A percentile compares a stretch with the other conserved stretches of the same genome.
phyloP scores from a whole-genome alignment of 1,139 yeast genomes.

The Diutina mesorugosa region DNA sequence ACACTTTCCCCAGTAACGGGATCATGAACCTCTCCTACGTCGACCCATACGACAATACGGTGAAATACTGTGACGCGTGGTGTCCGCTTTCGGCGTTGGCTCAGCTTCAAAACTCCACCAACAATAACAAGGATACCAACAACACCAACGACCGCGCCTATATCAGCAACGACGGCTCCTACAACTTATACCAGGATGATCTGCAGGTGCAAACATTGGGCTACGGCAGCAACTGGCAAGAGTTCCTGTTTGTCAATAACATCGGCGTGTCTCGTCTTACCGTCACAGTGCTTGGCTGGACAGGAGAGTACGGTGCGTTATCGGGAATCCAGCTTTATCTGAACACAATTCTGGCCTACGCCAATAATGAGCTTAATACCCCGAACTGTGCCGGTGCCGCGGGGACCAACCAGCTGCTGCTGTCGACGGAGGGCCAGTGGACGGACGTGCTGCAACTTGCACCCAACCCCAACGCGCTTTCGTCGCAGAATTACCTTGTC shows the following conservation, averaged over 20 bases:
- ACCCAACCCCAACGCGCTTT: conserved; percentile 6
- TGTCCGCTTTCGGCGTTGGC: conserved; percentile 49
- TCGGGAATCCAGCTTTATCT: conserved; percentile 67
- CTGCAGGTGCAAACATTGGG: conserved; percentile 32
- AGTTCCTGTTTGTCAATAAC: conserved; percentile 66
- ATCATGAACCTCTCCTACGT: conserved; percentile 85
- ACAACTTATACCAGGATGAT: conserved; percentile 23
- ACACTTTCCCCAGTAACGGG: conserved; percentile 72
- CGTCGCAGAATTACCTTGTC: conserved; percentile 18
- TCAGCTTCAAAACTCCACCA: conserved; percentile 14
- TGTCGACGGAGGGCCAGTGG: conserved; percentile 15
- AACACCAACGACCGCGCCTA: conserved; percentile 14
- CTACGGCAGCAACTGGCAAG: conserved; percentile 48
- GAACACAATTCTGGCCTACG: conserved; percentile 47
- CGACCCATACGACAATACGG: conserved; percentile 52
- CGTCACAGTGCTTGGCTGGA: conserved; percentile 55
- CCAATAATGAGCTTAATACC: conserved; percentile 61
- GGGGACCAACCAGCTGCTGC: conserved; percentile 12
- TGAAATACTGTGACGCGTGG: conserved; percentile 68
- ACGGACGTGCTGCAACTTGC: conserved; percentile 14
- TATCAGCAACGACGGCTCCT: conserved; percentile 24
- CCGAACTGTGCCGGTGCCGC: conserved; percentile 38
- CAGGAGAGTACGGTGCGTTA: conserved; percentile 58
- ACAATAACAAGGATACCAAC: conserved; percentile 11
- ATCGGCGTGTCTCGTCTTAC: conserved; percentile 52